These are phyloP conservation scores for Hypseocharis bilobata DNA, from an alignment of 441 rosid genomes.

Conservation along the genomic window DNA sequence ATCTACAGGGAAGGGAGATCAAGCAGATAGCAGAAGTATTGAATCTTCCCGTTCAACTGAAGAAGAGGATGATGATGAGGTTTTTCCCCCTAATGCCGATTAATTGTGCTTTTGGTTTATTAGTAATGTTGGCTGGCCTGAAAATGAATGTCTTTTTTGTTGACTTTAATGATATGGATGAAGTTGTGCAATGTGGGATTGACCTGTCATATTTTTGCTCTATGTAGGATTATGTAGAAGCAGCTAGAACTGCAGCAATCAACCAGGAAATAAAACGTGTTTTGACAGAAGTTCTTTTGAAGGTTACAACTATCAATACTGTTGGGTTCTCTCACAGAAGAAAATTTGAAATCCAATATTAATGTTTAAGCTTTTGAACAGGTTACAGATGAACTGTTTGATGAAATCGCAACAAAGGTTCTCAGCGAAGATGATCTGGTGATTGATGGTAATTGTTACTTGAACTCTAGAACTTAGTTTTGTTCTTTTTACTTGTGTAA, in stretches of 20 bases:
- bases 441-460: conserved; percentile 44
- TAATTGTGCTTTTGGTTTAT: conserved; percentile 12
- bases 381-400: conserved; percentile 90
- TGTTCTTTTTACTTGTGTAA: conserved; percentile 4
- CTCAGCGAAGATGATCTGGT: conserved; percentile 58
- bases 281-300: conserved; percentile 87
- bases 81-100: conserved; percentile 23
- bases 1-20: conserved; percentile 43
- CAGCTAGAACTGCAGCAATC: conserved; percentile 57
- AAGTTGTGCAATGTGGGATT: background rate
- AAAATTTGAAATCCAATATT: conserved; percentile 10
- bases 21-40: conserved; percentile 52
- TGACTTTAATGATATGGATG: conserved; percentile 9
- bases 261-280: conserved; percentile 90
- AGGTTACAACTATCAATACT: conserved; percentile 43
- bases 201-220: conserved; percentile 20
- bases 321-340: background rate
- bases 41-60: conserved; percentile 68
- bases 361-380: conserved; percentile 30
- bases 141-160: background rate
- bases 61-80: conserved; percentile 87
- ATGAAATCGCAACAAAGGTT: conserved; percentile 86
- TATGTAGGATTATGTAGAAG: conserved; percentile 71
- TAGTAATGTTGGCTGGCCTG: background rate
- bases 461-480: conserved; percentile 12